Evolutionary conservation across 371 early-diverging fungal genomes (phyloP).

Genomic region (Batkoa obscura): DNA sequence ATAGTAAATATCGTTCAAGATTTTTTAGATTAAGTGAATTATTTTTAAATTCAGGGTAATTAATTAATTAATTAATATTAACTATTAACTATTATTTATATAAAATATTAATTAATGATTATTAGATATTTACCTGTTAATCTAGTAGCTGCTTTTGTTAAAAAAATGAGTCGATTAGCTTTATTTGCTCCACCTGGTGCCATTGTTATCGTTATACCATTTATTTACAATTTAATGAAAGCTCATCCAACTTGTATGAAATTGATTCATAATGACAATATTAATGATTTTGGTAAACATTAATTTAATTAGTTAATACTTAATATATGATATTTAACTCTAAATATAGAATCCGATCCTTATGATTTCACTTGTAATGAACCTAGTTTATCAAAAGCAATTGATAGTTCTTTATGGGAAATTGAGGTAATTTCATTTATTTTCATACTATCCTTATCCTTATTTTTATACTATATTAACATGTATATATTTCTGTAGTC

Average conservation of each 20-base stretch:
- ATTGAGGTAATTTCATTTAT: constrained; percentile 18
- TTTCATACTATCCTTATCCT: constrained; percentile 4
- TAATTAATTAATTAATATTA: constrained; percentile 1
- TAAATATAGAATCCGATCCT: constrained; percentile 31
- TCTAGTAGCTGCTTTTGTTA: constrained; percentile 80
- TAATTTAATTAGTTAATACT: not conserved
- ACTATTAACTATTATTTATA: not conserved
- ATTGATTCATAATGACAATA: constrained; percentile 48
- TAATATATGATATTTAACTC: not conserved
- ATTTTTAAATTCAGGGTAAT: constrained; percentile 70
- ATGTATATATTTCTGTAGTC: constrained; percentile 16
- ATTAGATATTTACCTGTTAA: constrained; percentile 57
- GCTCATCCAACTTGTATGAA: constrained; percentile 73
- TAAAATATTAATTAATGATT: not conserved
- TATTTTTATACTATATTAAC: not conserved
- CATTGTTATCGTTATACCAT: constrained; percentile 57
- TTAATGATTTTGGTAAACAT: not conserved
- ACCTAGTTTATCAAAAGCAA: constrained; percentile 57
- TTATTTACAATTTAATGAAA: constrained; percentile 77
- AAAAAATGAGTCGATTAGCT: constrained; percentile 66
- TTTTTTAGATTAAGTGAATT: constrained; percentile 75
- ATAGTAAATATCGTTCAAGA: constrained; percentile 79
- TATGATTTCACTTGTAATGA: constrained; percentile 41
- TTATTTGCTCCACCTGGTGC: constrained; percentile 73
- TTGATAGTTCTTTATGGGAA: constrained; percentile 87